These are phyloP conservation scores for Raffaelea albimanens DNA, from an alignment of 2,329 filamentous ascomycete genomes.

Conservation along the genomic window DNA sequence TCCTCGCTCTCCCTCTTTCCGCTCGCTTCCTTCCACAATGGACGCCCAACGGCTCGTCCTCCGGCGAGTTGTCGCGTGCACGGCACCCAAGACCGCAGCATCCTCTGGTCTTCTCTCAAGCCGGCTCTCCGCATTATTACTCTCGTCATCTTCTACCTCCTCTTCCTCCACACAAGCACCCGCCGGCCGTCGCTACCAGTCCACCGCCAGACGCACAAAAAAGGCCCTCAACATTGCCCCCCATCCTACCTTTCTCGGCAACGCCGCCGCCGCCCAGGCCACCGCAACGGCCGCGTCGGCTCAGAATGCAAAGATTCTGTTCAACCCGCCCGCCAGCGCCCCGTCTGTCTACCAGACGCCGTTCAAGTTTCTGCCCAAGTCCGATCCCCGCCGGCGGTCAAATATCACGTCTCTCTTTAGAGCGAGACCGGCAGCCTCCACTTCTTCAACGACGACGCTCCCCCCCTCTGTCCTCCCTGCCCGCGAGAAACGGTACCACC, in stretches of 20 bases:
- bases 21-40: no score
- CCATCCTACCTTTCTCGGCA: constrained; percentile 46
- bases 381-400: constrained; percentile 42
- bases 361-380: constrained; percentile 53
- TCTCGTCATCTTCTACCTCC: no score
- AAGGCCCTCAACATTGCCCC: constrained; percentile 49
- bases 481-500: constrained; percentile 31
- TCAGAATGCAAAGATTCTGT: constrained; percentile 27
- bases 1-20: no score
- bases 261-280: constrained; percentile 1
- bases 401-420: constrained; percentile 36
- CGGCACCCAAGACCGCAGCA: no score
- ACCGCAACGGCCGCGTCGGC: constrained; percentile 16
- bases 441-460: constrained; percentile 20
- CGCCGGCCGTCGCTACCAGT: constrained; percentile 31
- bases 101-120: no score
- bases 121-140: no score
- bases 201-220: constrained; percentile 43
- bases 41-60: no score
- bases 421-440: constrained; percentile 13
- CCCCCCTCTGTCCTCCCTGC: constrained; percentile 7
- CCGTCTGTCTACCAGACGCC: constrained; percentile 54
- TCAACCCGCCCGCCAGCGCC: constrained; percentile 37
- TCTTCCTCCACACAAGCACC: not conserved
- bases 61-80: no score